Conservation (phyloP, 208 protist genomes). For the Acanthamoeba castellanii region DNA sequence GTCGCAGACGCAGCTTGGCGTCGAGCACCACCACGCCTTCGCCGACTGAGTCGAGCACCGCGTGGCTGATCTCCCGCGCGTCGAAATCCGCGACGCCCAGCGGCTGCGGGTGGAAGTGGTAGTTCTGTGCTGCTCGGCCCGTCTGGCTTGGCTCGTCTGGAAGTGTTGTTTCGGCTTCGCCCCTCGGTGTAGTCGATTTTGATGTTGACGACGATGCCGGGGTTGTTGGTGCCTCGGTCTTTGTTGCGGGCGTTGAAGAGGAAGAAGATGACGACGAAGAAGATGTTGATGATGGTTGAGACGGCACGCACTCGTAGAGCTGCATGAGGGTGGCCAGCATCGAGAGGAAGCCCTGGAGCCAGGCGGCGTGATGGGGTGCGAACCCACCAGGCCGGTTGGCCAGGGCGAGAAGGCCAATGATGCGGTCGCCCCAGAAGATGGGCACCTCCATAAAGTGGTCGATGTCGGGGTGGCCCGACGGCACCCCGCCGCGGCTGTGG, state of each 20-base stretch:
- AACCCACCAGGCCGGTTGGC: constrained; percentile 34
- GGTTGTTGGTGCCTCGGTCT: background rate
- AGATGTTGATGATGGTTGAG: background rate
- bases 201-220: background rate
- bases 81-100: background rate
- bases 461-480: constrained; percentile 1
- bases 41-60: constrained; percentile 20
- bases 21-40: constrained; percentile 36
- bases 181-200: no score
- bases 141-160: no score
- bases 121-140: background rate
- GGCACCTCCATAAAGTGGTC: constrained; percentile 9
- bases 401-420: background rate
- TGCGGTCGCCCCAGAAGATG: background rate
- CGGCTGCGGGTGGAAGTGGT: background rate
- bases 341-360: constrained; percentile 1
- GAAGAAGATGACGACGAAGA: background rate
- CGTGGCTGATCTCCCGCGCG: background rate
- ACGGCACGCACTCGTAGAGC: background rate
- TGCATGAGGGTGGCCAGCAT: constrained; percentile 34
- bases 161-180: background rate
- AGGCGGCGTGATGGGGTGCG: background rate
- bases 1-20: background rate
- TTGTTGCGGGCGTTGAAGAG: background rate
- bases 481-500: constrained; percentile 13